A percentile compares a stretch with the other conserved stretches of the same genome.
These are phyloP conservation scores for Trametes elegans DNA, from an alignment of 768 basidiomycete species.

Conservation along the genomic window DNA sequence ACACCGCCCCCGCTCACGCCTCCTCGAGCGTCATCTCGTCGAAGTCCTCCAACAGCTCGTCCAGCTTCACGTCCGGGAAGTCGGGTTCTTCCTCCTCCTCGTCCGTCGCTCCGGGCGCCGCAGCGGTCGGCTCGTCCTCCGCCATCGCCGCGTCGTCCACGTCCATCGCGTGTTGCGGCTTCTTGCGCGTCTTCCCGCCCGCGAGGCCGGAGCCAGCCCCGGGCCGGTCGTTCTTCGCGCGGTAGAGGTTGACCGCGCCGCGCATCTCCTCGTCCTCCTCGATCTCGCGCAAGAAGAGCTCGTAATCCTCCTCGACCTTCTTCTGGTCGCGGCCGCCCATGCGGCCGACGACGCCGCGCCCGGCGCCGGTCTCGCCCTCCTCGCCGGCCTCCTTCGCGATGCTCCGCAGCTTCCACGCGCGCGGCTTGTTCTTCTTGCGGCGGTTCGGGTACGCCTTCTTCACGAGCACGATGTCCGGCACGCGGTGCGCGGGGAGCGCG, in stretches of 20 bases:
- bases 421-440: constrained; percentile 82
- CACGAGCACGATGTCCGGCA: constrained; percentile 91
- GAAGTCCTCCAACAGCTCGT: constrained; percentile 88
- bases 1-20: not conserved
- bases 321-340: constrained; percentile 87
- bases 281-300: constrained; percentile 88
- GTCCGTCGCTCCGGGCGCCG: constrained; percentile 80
- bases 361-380: constrained; percentile 74
- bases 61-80: constrained; percentile 83
- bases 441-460: constrained; percentile 95
- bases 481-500: constrained; percentile 54
- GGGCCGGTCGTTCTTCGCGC: constrained; percentile 56
- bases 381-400: constrained; percentile 93
- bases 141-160: constrained; percentile 50
- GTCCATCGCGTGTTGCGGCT: constrained; percentile 62
- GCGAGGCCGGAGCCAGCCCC: constrained; percentile 39
- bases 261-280: constrained; percentile 96
- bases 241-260: constrained; percentile 84
- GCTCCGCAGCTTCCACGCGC: constrained; percentile 86
- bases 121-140: constrained; percentile 59
- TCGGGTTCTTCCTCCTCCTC: constrained; percentile 83
- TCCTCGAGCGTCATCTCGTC: constrained; percentile 83
- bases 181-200: constrained; percentile 40
- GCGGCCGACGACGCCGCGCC: constrained; percentile 84
- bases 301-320: constrained; percentile 97